phyloP scores from a whole-genome alignment of 768 basidiomycete species.

The Cystofilobasidium bisporidii region DNA sequence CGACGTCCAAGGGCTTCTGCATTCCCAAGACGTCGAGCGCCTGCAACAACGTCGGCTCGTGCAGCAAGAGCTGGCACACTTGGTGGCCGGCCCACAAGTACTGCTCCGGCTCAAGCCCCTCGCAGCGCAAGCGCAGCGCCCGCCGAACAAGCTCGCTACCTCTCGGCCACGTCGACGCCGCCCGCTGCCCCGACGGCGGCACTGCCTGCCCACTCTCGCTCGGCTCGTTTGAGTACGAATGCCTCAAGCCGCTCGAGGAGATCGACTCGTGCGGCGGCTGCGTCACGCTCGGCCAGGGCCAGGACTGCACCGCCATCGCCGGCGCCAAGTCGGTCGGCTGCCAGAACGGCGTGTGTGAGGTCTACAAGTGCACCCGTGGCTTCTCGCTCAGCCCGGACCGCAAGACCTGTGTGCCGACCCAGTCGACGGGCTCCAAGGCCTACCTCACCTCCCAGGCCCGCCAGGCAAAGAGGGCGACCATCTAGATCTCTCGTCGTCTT shows the following conservation, averaged over 20 bases:
- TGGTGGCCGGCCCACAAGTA: neutral
- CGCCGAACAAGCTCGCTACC: conserved; percentile 6
- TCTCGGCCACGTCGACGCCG: conserved; percentile 11
- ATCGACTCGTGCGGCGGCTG: conserved; percentile 27
- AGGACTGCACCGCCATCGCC: conserved; percentile 19
- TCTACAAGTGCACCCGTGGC: conserved; percentile 9
- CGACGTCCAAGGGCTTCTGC: conserved; percentile 7
- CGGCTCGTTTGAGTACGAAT: conserved; percentile 8
- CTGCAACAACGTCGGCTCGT: conserved; percentile 11
- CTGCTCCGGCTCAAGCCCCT: neutral
- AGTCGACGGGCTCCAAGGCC: neutral
- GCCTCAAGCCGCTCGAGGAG: conserved; percentile 14
- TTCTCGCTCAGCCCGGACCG: neutral
- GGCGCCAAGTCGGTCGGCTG: conserved; percentile 21
- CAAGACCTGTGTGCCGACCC: neutral
- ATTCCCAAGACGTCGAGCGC: conserved; percentile 14
- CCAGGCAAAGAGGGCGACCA: neutral
- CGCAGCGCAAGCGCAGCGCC: neutral
- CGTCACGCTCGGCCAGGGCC: conserved; percentile 12
- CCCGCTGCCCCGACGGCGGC: conserved; percentile 16
- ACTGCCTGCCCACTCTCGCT: conserved; percentile 12
- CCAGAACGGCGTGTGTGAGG: conserved; percentile 17
- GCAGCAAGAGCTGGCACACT: neutral
- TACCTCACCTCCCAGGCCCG: neutral
- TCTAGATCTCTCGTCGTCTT: neutral